Evolutionary conservation across 1,139 yeast species (phyloP).

Genomic region (Yamadazyma triangularis): DNA sequence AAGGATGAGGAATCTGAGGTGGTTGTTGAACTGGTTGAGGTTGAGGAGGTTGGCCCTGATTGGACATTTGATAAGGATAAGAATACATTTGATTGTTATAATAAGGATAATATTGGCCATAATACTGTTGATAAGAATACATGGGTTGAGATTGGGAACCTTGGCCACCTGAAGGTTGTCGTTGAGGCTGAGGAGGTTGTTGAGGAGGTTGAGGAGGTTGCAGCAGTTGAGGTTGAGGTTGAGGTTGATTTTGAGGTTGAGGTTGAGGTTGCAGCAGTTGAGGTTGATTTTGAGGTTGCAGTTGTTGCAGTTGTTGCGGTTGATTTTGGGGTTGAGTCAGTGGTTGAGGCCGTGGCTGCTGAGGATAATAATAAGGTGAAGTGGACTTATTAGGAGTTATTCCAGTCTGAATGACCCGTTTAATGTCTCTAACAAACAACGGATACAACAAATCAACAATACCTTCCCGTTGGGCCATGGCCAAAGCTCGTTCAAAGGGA

Average conservation of each 20-base stretch:
- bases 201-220: conserved; percentile 11
- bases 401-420: conserved; percentile 57
- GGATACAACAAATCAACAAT: conserved; percentile 85
- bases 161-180: conserved; percentile 1
- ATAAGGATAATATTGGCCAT: conserved; percentile 16
- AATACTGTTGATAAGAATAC: conserved; percentile 17
- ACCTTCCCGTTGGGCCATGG: conserved; percentile 87
- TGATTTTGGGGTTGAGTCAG: conserved; percentile 2
- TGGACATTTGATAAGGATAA: conserved; percentile 6
- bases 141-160: conserved; percentile 5
- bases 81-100: conserved; percentile 22
- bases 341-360: conserved; percentile 12
- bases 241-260: conserved; percentile 1
- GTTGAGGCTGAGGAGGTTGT: conserved; percentile 14
- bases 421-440: conserved; percentile 81
- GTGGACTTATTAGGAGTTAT: conserved; percentile 32
- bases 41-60: conserved; percentile 4
- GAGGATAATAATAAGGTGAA: conserved; percentile 18
- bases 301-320: conserved; percentile 1
- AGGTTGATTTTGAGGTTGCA: background rate
- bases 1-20: conserved; percentile 2
- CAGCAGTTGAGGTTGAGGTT: conserved; percentile 12
- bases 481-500: conserved; percentile 88
- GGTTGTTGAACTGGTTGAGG: conserved; percentile 6
- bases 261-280: background rate